Percentiles rank a stretch among this genome's conserved stretches.
Conservation (phyloP, 2,329 filamentous ascomycete genomes). For the Blastomyces silverae region DNA sequence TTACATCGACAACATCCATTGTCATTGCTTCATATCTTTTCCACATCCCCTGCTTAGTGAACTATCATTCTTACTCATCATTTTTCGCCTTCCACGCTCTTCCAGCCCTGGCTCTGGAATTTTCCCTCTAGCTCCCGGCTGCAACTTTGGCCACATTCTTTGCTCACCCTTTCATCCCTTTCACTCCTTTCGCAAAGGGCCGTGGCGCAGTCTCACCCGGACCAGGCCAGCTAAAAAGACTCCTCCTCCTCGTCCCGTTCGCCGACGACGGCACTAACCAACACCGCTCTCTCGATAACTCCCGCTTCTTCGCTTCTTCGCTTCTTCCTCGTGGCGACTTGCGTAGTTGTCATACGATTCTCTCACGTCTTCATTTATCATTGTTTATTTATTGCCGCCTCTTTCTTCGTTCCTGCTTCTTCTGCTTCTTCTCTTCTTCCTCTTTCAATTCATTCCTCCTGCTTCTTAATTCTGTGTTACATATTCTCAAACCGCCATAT, state of each 20-base stretch:
- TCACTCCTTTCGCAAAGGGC: not conserved
- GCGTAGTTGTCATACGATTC: conserved; percentile 5
- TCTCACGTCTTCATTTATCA: not conserved
- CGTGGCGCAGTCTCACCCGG: conserved; percentile 14
- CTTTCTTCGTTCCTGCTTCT: conserved; percentile 1
- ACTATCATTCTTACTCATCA: conserved; percentile 14
- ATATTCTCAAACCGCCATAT: not conserved
- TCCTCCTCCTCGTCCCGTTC: not conserved
- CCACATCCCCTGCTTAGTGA: not conserved
- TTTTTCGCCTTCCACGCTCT: conserved; percentile 11
- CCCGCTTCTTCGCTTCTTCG: conserved; percentile 7
- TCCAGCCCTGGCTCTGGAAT: conserved; percentile 13
- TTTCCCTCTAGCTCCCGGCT: not conserved
- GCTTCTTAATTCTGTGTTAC: not conserved
- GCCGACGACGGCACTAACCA: not conserved
- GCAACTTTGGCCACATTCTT: conserved; percentile 1
- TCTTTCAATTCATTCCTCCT: not conserved
- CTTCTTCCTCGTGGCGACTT: conserved; percentile 6
- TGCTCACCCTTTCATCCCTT: too few species aligned
- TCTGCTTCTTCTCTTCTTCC: not conserved
- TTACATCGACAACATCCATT: conserved; percentile 9
- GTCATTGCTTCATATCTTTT: not conserved
- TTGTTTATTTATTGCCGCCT: not conserved
- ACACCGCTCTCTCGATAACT: conserved; percentile 5
- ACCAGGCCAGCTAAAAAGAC: not conserved